These are phyloP conservation scores for Boletus pseudopeckii DNA, from an alignment of 768 basidiomycete species.

Conservation along the genomic window DNA sequence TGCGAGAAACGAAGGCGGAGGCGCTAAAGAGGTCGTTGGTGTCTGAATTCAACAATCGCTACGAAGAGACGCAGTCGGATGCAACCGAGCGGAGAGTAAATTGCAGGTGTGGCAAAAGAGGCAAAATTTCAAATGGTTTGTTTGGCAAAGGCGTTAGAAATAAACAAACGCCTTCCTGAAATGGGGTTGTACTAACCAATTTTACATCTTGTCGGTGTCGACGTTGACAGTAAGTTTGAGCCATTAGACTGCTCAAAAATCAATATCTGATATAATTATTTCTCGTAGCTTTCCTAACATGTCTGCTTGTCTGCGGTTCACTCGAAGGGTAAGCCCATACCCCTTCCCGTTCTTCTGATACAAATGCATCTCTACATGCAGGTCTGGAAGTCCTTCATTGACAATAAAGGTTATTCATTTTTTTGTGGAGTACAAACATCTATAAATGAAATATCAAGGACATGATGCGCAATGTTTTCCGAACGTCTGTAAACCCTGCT, in stretches of 20 bases:
- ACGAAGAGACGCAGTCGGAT: constrained; percentile 13
- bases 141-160: constrained; percentile 30
- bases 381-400: constrained; percentile 83
- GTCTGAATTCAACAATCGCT: constrained; percentile 8
- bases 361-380: constrained; percentile 4
- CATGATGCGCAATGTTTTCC: constrained; percentile 82
- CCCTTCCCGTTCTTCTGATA: not conserved
- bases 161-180: constrained; percentile 27
- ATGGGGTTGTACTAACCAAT: not conserved
- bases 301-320: constrained; percentile 72
- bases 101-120: constrained; percentile 3
- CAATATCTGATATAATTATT: no score
- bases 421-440: not conserved
- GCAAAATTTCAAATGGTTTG: constrained; percentile 5
- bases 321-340: constrained; percentile 45
- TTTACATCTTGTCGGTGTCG: not conserved
- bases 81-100: constrained; percentile 25
- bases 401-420: constrained; percentile 57
- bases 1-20: constrained; percentile 2
- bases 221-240: not conserved
- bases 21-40: not conserved
- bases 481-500: constrained; percentile 45
- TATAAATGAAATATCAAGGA: constrained; percentile 40
- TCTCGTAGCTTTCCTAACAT: constrained; percentile 29
- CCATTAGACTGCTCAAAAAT: no score